A percentile compares a stretch with the other conserved stretches of the same genome.
Evolutionary conservation across 257 asterid species (phyloP).

Genomic region (Jacaranda copaia): DNA sequence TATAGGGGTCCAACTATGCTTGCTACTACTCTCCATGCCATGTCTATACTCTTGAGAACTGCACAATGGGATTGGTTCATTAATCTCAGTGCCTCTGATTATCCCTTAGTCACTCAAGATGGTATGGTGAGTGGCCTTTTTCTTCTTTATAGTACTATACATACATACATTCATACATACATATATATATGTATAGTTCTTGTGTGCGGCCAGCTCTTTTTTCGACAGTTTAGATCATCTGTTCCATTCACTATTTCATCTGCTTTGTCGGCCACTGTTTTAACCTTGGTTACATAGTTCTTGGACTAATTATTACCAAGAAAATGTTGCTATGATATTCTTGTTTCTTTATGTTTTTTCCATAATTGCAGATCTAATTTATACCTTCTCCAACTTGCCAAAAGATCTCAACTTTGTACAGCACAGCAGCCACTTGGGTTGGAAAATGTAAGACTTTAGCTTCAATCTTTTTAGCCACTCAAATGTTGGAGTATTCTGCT

Average conservation of each 20-base stretch:
- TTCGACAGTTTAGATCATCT: no score
- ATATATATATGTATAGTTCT: no score
- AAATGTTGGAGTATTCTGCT: no score
- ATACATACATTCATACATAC: background rate
- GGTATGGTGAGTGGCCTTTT: slow-evolving; percentile 84
- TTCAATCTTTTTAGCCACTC: background rate
- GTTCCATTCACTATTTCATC: no score
- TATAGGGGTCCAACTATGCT: slow-evolving; percentile 97
- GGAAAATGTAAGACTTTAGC: slow-evolving; percentile 66
- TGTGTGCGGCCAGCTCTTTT: no score
- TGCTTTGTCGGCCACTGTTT: background rate
- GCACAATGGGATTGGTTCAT: slow-evolving; percentile 95
- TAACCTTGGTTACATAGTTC: background rate
- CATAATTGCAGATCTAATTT: slow-evolving; percentile 72
- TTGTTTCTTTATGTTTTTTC: slow-evolving; percentile 9
- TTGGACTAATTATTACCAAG: no score
- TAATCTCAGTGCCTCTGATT: slow-evolving; percentile 93
- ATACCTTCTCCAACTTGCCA: slow-evolving; percentile 78
- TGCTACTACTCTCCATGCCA: slow-evolving; percentile 82
- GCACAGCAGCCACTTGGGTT: slow-evolving; percentile 89
- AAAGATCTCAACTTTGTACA: slow-evolving; percentile 84
- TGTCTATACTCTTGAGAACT: slow-evolving; percentile 66
- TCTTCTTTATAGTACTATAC: background rate
- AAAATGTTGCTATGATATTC: background rate
- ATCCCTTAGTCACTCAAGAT: slow-evolving; percentile 94